Base-by-base conservation (phyloP, 176 grass and related monocot genomes). In the Rhynchospora pubera region DNA sequence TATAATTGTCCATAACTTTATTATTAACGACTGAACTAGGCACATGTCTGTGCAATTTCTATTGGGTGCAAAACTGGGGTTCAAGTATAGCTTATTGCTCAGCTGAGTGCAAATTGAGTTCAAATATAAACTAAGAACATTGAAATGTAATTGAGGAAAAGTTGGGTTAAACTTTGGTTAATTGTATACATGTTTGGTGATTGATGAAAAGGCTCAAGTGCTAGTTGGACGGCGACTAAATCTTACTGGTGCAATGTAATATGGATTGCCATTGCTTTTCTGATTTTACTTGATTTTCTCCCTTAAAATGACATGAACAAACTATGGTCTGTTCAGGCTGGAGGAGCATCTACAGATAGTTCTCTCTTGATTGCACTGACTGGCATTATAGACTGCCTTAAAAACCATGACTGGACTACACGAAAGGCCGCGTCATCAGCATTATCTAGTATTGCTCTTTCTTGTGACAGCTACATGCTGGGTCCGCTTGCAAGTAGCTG, bases 391-490 rank as follows among this genome's bases (percentile, higher is more conserved):
- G 91, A 99, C 82, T 87, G 90, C 48, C 62, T 96, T 39, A 96
- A 91, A 81, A 93, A 91, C 80, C 94, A 42, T 77, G 97, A 99
- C 78, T 99, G 91, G 97, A 90, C 87, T 15, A 96, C 93, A 53
- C 87, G 91, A 73, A 99, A 96, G 87, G 85, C 97, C 82, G 89
- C 97, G 6, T 84, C 97, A 44, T 57, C 89, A 53, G 87, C 91
- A 62, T 87, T 99, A 85, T 92, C 96, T 28, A 88, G 86, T 66
- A 95, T 99, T 5, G 89, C 96, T 15, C 77, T 93, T 15, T 86
- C 83, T 83, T 88, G 87, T 85, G 72, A 77, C 1, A 87, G 93
- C 69, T 90, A 85, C 79, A 82, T 94, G 75, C 80, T 99, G 64
- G 75, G 89, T 0, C 68, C 89, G 66, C 92, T 91, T 73, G 90